A percentile compares a stretch with the other conserved stretches of the same genome.
Conservation (phyloP, 129 eudicot genomes). For the Deinandra increscens region DNA sequence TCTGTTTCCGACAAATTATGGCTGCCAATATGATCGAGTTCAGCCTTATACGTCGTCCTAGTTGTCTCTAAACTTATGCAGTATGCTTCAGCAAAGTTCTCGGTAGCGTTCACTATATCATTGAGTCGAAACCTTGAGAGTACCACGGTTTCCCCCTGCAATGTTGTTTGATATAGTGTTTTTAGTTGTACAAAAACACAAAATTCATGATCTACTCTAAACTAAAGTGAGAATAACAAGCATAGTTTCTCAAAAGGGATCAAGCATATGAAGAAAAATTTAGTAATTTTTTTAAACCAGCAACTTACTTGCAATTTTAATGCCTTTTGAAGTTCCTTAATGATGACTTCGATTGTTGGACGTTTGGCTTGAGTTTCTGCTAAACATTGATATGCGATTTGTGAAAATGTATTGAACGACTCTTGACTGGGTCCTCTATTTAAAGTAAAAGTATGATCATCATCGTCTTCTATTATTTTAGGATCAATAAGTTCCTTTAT, state of each 20-base stretch:
- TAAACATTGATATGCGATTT: too few relatives aligned
- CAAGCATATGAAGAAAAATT: neutral
- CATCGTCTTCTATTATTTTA: too few relatives aligned
- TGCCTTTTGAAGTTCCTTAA: too few relatives aligned
- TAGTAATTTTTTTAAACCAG: neutral
- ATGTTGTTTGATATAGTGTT: neutral
- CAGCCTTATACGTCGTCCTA: neutral
- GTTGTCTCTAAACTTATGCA: neutral
- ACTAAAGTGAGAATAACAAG: neutral
- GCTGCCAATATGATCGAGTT: neutral
- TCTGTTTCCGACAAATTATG: neutral
- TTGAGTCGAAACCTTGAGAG: neutral
- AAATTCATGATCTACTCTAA: neutral
- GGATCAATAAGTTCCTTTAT: constrained; percentile 3
- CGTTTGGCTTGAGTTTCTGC: too few relatives aligned
- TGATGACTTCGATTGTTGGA: too few relatives aligned
- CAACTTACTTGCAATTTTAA: constrained; percentile 6
- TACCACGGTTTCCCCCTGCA: constrained; percentile 14
- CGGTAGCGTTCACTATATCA: constrained; percentile 7
- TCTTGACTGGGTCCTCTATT: too few relatives aligned
- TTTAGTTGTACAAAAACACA: too few relatives aligned
- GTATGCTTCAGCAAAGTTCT: neutral
- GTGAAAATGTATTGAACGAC: too few relatives aligned
- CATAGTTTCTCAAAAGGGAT: neutral
- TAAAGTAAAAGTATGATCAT: too few relatives aligned